Percentiles rank a stretch among this genome's conserved stretches.
These are phyloP conservation scores for Geopyxis carbonaria DNA, from an alignment of 495 filamentous ascomycete genomes.

Conservation along the genomic window DNA sequence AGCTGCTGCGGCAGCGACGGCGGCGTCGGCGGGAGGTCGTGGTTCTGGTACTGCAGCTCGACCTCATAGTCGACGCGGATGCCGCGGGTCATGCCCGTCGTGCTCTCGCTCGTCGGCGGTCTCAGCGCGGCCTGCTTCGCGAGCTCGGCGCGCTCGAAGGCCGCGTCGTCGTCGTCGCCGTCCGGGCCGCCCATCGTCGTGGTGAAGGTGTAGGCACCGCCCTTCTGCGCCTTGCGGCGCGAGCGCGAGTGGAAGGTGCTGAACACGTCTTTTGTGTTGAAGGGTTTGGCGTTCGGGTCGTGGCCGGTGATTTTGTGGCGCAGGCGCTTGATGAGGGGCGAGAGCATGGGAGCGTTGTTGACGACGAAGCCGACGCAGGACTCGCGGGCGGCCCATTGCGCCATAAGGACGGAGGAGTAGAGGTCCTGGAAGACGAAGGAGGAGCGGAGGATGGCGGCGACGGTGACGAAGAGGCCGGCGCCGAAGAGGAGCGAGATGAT, in stretches of 20 bases:
- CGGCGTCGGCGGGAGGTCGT: not conserved
- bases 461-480: conserved; percentile 3
- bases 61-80: not conserved
- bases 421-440: conserved; percentile 4
- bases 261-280: not conserved
- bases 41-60: conserved; percentile 1
- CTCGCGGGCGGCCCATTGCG: conserved; percentile 2
- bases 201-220: not conserved
- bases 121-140: not conserved
- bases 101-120: too few species aligned
- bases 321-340: not conserved
- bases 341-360: conserved; percentile 2
- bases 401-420: conserved; percentile 1
- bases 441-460: conserved; percentile 3
- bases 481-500: conserved; percentile 2
- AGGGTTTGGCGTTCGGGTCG: not conserved
- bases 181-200: not conserved
- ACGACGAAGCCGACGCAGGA: conserved; percentile 1
- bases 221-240: conserved; percentile 1
- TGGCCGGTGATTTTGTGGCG: not conserved
- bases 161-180: not conserved
- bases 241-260: not conserved
- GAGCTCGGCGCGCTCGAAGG: not conserved
- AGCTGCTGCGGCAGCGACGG: conserved; percentile 6
- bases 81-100: not conserved